phyloP scores from a whole-genome alignment of 2,329 filamentous ascomycete genomes.

The Aspergillus piperis region DNA sequence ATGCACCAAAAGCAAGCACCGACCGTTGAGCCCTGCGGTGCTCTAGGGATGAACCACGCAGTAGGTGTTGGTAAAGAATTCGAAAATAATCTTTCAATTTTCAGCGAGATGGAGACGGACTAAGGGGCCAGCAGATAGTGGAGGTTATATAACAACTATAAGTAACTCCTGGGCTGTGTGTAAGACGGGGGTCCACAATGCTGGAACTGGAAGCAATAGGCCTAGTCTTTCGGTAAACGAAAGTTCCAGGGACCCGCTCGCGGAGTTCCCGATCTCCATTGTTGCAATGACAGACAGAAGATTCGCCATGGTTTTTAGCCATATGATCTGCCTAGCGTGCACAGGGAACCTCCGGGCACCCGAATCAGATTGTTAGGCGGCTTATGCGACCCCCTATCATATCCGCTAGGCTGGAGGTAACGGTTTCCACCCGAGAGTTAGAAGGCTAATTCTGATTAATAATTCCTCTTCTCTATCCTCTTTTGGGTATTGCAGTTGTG shows the following conservation, averaged over 20 bases:
- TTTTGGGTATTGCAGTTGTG: background rate
- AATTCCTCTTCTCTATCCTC: background rate
- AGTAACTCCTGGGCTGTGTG: background rate
- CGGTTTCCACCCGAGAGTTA: background rate
- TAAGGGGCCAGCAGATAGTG: background rate
- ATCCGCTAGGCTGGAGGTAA: background rate
- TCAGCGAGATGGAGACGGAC: background rate
- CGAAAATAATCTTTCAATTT: background rate
- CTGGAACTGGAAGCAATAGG: background rate
- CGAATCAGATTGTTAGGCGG: background rate
- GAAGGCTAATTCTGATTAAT: background rate
- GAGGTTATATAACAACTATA: slow-evolving; percentile 1
- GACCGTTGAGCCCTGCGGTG: background rate
- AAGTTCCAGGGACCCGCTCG: slow-evolving; percentile 5
- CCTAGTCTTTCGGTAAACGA: background rate
- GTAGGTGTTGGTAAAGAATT: background rate
- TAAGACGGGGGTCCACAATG: background rate
- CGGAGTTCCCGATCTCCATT: slow-evolving; percentile 2
- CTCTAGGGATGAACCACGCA: background rate
- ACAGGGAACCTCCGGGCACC: slow-evolving; percentile 6
- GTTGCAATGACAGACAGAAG: background rate
- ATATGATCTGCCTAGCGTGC: background rate
- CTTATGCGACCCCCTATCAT: background rate
- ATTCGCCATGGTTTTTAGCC: background rate
- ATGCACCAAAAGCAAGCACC: background rate